These are phyloP conservation scores for Leccinellum luteum DNA, from an alignment of 768 basidiomycete genomes.

Conservation along the genomic window DNA sequence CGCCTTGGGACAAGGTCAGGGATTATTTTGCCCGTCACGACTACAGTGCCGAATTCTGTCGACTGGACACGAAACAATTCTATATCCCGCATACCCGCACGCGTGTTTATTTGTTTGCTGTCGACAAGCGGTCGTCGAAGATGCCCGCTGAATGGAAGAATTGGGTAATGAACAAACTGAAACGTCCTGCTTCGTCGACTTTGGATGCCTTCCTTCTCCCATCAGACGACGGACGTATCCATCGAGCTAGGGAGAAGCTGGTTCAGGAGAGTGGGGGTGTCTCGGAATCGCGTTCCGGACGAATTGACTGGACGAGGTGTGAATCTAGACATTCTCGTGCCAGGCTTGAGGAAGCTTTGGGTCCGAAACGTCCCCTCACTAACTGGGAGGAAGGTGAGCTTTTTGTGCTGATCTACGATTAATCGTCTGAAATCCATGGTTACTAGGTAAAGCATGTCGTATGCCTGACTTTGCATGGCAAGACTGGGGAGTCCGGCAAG, in stretches of 20 bases:
- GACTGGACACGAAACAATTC: conserved; percentile 84
- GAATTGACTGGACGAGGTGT: conserved; percentile 89
- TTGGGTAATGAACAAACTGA: conserved; percentile 56
- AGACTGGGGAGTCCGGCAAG: conserved; percentile 91
- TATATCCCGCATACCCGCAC: conserved; percentile 96
- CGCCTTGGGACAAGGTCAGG: conserved; percentile 81
- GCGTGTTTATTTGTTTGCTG: conserved; percentile 82
- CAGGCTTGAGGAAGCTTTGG: conserved; percentile 78
- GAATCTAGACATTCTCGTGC: conserved; percentile 90
- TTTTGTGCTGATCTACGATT: not conserved
- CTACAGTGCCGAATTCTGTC: conserved; percentile 68
- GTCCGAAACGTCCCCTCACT: conserved; percentile 81
- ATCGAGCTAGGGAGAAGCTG: conserved; percentile 82
- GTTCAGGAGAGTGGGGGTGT: conserved; percentile 60
- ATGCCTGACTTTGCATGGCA: conserved; percentile 89
- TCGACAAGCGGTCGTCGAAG: conserved; percentile 57
- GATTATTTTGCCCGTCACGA: conserved; percentile 70
- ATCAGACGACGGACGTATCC: conserved; percentile 88
- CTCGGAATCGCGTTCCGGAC: conserved; percentile 64
- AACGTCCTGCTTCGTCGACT: conserved; percentile 83
- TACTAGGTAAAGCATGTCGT: conserved; percentile 74
- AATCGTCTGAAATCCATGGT: not conserved
- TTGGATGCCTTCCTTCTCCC: conserved; percentile 91
- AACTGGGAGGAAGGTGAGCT: conserved; percentile 86
- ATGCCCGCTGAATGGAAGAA: conserved; percentile 72